Evolutionary conservation across 2,329 filamentous ascomycete species (phyloP).

Genomic region (Purpureocillium takamizusanense): DNA sequence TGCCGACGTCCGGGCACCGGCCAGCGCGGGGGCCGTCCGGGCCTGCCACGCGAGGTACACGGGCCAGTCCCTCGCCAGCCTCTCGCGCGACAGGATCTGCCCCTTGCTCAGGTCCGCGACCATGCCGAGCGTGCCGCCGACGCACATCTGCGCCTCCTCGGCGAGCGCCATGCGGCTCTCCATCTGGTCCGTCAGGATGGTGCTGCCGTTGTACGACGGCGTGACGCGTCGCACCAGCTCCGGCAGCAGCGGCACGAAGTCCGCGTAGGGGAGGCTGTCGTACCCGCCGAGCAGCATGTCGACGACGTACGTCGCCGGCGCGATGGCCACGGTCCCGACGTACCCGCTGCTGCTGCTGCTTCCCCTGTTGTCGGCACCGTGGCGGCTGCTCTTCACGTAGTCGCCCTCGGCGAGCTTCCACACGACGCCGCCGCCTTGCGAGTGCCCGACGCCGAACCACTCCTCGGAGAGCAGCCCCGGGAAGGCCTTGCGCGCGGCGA

Average conservation of each 20-base stretch:
- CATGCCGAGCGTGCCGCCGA: conserved; percentile 5
- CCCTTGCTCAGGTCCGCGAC: not conserved
- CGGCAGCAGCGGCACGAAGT: conserved; percentile 3
- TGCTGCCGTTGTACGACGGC: not conserved
- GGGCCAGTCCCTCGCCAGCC: not conserved
- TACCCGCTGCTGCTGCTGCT: conserved; percentile 1
- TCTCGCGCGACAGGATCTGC: not conserved
- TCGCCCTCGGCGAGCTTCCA: conserved; percentile 7
- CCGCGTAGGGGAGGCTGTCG: not conserved
- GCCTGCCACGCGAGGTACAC: conserved; percentile 5
- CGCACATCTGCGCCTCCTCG: conserved; percentile 4
- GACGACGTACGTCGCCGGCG: conserved; percentile 7
- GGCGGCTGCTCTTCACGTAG: not conserved
- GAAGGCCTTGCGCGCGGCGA: conserved; percentile 5
- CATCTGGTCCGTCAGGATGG: conserved; percentile 1
- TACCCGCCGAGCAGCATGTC: conserved; percentile 4
- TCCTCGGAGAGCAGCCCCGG: not conserved
- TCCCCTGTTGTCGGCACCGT: too few species aligned
- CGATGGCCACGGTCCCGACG: conserved; percentile 7
- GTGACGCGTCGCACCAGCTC: conserved; percentile 1
- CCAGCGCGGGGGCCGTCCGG: conserved; percentile 1
- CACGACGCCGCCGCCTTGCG: conserved; percentile 4
- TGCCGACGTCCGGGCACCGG: conserved; percentile 3
- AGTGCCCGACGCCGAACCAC: conserved; percentile 6
- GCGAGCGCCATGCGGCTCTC: conserved; percentile 3